These are phyloP conservation scores for Chlorella sp. DNA, from an alignment of 139 green algal genomes.

Conservation along the genomic window DNA sequence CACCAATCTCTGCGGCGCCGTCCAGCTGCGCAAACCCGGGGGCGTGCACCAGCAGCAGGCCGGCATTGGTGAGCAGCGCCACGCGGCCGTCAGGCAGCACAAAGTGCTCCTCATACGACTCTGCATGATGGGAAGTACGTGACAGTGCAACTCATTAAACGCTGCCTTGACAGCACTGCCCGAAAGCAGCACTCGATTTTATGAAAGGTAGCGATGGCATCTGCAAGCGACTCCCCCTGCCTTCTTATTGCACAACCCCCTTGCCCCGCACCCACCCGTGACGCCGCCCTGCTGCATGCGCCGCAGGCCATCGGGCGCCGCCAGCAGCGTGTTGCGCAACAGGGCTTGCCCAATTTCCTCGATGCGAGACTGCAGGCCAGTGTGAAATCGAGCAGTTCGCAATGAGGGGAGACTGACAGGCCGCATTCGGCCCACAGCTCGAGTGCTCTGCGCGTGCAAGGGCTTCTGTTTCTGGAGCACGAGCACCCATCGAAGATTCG, in stretches of 20 bases:
- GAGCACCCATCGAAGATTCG: too few species aligned
- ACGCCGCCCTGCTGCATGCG: neutral
- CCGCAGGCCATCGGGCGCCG: neutral
- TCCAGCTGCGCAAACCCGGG: slow-evolving; percentile 73
- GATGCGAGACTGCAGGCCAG: slow-evolving; percentile 39
- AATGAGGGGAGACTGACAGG: too few species aligned
- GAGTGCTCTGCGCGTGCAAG: too few species aligned
- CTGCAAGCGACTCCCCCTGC: too few species aligned
- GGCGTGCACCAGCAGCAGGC: slow-evolving; percentile 72
- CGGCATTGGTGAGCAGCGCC: slow-evolving; percentile 77
- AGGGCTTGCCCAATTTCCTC: slow-evolving; percentile 76
- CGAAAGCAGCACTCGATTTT: too few species aligned
- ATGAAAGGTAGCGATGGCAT: too few species aligned
- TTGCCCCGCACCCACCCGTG: neutral
- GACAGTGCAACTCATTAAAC: neutral
- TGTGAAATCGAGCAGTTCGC: too few species aligned
- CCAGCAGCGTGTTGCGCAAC: slow-evolving; percentile 49
- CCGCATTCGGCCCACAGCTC: too few species aligned
- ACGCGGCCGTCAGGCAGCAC: slow-evolving; percentile 74
- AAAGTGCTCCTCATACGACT: slow-evolving; percentile 87
- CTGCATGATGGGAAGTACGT: neutral
- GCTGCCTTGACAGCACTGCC: too few species aligned
- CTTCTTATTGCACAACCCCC: neutral
- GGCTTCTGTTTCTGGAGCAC: neutral
- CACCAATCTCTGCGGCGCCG: slow-evolving; percentile 49